phyloP scores from a whole-genome alignment of 148 eudicot genomes.

The Cornus controversa region DNA sequence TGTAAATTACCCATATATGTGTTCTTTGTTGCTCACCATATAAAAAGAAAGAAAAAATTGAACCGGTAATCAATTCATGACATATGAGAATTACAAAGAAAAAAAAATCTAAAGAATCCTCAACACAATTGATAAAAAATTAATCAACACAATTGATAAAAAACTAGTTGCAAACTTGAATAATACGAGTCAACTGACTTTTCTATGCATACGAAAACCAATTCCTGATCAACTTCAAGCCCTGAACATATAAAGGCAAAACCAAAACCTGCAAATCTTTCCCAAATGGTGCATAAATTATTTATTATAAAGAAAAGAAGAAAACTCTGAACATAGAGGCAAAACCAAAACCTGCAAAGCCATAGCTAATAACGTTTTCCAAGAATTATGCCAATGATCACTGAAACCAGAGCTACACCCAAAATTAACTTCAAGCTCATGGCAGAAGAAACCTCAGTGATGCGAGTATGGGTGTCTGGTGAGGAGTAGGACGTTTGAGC shows the following conservation, averaged over 20 bases:
- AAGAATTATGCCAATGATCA: constrained; percentile 74
- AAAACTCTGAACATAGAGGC: neutral
- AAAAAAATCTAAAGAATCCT: too few species aligned
- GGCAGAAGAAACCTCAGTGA: constrained; percentile 42
- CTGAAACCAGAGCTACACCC: constrained; percentile 81
- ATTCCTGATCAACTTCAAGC: constrained; percentile 16
- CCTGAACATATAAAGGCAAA: neutral
- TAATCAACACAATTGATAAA: neutral
- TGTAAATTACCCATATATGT: too few species aligned
- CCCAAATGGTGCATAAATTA: neutral
- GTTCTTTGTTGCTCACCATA: too few species aligned
- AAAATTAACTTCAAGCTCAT: constrained; percentile 56
- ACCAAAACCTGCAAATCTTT: neutral
- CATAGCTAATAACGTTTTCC: constrained; percentile 70
- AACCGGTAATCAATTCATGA: too few species aligned
- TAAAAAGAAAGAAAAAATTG: too few species aligned
- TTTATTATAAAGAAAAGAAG: neutral
- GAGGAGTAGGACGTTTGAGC: constrained; percentile 35
- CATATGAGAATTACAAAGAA: too few species aligned
- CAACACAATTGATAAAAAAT: too few species aligned
- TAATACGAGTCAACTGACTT: neutral
- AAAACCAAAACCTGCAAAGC: constrained; percentile 14
- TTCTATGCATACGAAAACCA: constrained; percentile 13
- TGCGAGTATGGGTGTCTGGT: constrained; percentile 27
- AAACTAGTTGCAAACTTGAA: neutral